Conservation (phyloP, 2,329 filamentous ascomycete species). For the Colletotrichum cordylinicola region DNA sequence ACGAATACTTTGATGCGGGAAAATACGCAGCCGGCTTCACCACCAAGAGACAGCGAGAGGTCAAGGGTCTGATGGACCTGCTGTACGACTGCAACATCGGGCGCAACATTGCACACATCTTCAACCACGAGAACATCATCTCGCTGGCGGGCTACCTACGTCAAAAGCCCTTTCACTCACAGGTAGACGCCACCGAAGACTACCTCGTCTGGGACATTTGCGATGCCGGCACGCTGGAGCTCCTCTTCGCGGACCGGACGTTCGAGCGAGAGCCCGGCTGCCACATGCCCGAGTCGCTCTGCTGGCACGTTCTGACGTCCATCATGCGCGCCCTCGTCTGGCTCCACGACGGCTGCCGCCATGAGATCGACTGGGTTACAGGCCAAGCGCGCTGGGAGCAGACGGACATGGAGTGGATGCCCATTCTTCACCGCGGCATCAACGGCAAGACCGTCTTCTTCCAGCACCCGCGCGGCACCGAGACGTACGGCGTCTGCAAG, state of each 20-base stretch:
- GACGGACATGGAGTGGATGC: slow-evolving; percentile 51
- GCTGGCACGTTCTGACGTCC: slow-evolving; percentile 60
- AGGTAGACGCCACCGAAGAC: slow-evolving; percentile 27
- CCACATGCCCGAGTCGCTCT: slow-evolving; percentile 57
- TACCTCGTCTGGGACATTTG: slow-evolving; percentile 58
- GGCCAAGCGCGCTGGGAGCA: slow-evolving; percentile 11
- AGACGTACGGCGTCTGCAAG: slow-evolving; percentile 61
- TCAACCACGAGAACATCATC: slow-evolving; percentile 58
- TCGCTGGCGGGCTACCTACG: slow-evolving; percentile 44
- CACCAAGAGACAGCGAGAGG: slow-evolving; percentile 24
- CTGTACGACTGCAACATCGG: slow-evolving; percentile 34
- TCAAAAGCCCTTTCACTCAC: slow-evolving; percentile 23
- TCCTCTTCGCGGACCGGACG: slow-evolving; percentile 37
- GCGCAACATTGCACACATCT: slow-evolving; percentile 36
- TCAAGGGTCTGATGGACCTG: slow-evolving; percentile 27
- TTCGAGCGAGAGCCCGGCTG: slow-evolving; percentile 26
- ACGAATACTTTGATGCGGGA: slow-evolving; percentile 8
- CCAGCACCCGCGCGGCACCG: slow-evolving; percentile 49
- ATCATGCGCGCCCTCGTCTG: slow-evolving; percentile 55
- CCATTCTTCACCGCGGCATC: slow-evolving; percentile 56
- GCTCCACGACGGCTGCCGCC: slow-evolving; percentile 54
- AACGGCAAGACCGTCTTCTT: slow-evolving; percentile 55
- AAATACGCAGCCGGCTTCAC: slow-evolving; percentile 9
- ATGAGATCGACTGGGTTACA: slow-evolving; percentile 23
- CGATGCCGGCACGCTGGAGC: slow-evolving; percentile 54